Percentiles rank a stretch among this genome's conserved stretches.
phyloP scores from a whole-genome alignment of 306 rosid genomes.

The Pyrus bretschneideri region DNA sequence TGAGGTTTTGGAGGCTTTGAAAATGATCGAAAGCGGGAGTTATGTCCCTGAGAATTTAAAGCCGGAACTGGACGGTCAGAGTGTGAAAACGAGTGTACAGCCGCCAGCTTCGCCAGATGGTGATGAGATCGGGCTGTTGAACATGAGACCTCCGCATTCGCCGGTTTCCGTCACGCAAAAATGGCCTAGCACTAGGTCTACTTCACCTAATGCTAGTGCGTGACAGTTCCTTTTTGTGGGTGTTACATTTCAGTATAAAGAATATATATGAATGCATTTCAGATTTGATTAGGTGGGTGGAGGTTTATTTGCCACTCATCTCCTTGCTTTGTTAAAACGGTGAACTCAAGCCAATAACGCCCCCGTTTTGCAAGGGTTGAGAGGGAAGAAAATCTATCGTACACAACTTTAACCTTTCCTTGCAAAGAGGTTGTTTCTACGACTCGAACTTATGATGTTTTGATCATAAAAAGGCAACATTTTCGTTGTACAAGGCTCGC shows the following conservation, averaged over 20 bases:
- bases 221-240: neutral
- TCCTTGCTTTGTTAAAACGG: neutral
- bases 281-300: neutral
- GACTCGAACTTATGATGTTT: no score
- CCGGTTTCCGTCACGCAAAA: conserved; percentile 33
- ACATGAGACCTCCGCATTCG: conserved; percentile 21
- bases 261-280: neutral
- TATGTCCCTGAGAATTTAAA: conserved; percentile 18
- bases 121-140: conserved; percentile 25
- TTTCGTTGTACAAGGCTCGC: rapidly evolving
- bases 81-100: neutral
- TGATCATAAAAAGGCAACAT: no score
- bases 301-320: neutral
- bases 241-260: neutral
- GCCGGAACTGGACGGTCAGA: neutral
- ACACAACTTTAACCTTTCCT: no score
- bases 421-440: rapidly evolving
- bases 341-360: no score
- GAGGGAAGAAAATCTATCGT: no score
- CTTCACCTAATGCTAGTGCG: conserved; percentile 29
- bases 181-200: conserved; percentile 32
- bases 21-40: conserved; percentile 27
- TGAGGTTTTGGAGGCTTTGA: conserved; percentile 40
- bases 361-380: no score
- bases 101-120: conserved; percentile 34